Conservation (phyloP, 2,329 filamentous ascomycete genomes). For the Cytospora mali region DNA sequence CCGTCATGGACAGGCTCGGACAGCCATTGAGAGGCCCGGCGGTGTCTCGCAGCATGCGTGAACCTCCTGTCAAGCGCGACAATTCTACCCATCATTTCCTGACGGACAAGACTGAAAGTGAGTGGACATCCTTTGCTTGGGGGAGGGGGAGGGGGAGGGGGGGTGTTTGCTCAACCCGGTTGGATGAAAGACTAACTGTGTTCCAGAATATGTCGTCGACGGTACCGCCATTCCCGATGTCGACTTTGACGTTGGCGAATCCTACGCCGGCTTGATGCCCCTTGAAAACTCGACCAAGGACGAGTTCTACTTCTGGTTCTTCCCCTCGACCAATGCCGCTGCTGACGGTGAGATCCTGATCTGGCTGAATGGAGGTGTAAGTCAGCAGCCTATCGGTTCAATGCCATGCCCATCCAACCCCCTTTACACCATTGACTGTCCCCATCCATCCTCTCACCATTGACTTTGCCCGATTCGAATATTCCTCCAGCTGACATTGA, state of each 20-base stretch:
- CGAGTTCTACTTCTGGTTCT: constrained; percentile 68
- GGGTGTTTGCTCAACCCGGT: background rate
- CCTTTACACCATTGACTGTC: too few species aligned
- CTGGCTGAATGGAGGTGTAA: constrained; percentile 60
- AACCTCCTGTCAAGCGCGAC: constrained; percentile 10
- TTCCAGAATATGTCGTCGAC: constrained; percentile 63
- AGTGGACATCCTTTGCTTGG: background rate
- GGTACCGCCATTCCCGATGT: constrained; percentile 68
- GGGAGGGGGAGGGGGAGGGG: too few species aligned
- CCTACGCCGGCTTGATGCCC: constrained; percentile 64
- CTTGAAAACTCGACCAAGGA: constrained; percentile 52
- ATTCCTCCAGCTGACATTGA: background rate
- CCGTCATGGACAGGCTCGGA: constrained; percentile 16
- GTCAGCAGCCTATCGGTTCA: constrained; percentile 20
- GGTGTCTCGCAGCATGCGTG: constrained; percentile 7
- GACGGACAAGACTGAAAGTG: constrained; percentile 19
- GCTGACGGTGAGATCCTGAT: constrained; percentile 62
- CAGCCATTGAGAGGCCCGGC: constrained; percentile 5
- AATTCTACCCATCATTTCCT: constrained; percentile 11
- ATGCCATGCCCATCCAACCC: too few species aligned
- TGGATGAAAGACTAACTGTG: background rate
- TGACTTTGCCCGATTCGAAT: too few species aligned
- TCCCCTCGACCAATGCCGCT: constrained; percentile 55
- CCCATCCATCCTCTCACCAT: background rate
- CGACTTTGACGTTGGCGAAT: constrained; percentile 68